Percentiles rank a stretch among this genome's conserved stretches.
Evolutionary conservation across 2,329 filamentous ascomycete genomes (phyloP).

Genomic region (Aspergillus amoenus): DNA sequence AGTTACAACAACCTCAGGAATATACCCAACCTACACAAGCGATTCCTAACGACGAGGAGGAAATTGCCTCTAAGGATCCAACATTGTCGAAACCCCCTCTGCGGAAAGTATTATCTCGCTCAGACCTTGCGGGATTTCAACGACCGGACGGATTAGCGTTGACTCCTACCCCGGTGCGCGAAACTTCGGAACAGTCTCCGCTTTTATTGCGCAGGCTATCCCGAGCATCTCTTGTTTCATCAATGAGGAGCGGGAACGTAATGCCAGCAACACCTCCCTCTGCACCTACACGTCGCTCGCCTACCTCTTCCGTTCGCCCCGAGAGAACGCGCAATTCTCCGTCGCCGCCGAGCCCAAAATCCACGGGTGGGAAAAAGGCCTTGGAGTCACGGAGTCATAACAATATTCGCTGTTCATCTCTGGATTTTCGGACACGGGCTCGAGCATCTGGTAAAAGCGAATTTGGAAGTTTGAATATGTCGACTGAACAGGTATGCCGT

Average conservation of each 20-base stretch:
- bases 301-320: conserved; percentile 25
- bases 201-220: conserved; percentile 57
- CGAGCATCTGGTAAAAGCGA: conserved; percentile 41
- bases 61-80: conserved; percentile 46
- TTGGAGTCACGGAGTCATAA: conserved; percentile 31
- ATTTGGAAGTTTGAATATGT: conserved; percentile 49
- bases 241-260: conserved; percentile 30
- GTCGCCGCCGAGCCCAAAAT: conserved; percentile 41
- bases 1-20: conserved; percentile 34
- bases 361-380: conserved; percentile 29
- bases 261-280: conserved; percentile 34
- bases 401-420: conserved; percentile 46
- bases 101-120: conserved; percentile 80
- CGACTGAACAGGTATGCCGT: conserved; percentile 59
- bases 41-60: conserved; percentile 29
- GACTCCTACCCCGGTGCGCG: conserved; percentile 45
- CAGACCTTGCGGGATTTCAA: conserved; percentile 79
- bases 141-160: conserved; percentile 47
- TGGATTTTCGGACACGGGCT: conserved; percentile 51
- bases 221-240: conserved; percentile 48
- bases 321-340: conserved; percentile 35
- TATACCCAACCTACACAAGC: conserved; percentile 22
- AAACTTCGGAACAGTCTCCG: conserved; percentile 38
- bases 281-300: conserved; percentile 30
- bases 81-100: conserved; percentile 69